Percentiles rank a stretch among this genome's conserved stretches.
These are phyloP conservation scores for Hygrophila difformis DNA, from an alignment of 257 asterid genomes.

Conservation along the genomic window DNA sequence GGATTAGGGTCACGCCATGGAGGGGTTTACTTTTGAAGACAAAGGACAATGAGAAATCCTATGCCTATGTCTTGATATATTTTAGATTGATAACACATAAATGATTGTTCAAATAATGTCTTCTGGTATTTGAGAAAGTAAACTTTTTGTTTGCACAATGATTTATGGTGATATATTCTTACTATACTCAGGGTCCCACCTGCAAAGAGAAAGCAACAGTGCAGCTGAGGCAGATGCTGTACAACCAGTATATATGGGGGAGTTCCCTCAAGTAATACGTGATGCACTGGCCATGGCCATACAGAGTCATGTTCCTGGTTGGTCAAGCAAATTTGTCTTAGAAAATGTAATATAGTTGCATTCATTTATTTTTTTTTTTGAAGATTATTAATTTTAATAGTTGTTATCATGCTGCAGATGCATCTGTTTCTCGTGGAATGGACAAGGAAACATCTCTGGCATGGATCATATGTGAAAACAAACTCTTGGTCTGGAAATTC, in stretches of 20 bases:
- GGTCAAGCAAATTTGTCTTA: constrained; percentile 18
- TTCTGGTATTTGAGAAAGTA: constrained; percentile 3
- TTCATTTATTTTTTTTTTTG: constrained; percentile 5
- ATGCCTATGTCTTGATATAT: no score
- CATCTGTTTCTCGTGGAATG: constrained; percentile 70
- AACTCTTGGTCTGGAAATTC: constrained; percentile 74
- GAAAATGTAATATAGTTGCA: neutral
- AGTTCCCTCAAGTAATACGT: constrained; percentile 79
- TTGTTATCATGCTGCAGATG: constrained; percentile 52
- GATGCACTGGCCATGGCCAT: constrained; percentile 49
- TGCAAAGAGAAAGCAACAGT: constrained; percentile 45
- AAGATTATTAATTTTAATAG: constrained; percentile 12
- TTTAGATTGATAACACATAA: no score
- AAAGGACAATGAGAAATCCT: no score
- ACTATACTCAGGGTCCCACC: constrained; percentile 47
- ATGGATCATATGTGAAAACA: constrained; percentile 64
- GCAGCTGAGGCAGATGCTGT: constrained; percentile 47
- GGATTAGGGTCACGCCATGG: no score
- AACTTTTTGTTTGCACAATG: neutral
- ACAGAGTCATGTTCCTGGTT: constrained; percentile 57
- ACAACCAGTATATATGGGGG: constrained; percentile 79
- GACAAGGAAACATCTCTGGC: constrained; percentile 74
- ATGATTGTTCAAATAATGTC: neutral
- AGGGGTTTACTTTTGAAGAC: no score
- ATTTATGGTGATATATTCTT: constrained; percentile 16